A percentile compares a stretch with the other conserved stretches of the same genome.
phyloP scores from a whole-genome alignment of 2,329 filamentous ascomycete genomes.

The Lomentospora prolificans region DNA sequence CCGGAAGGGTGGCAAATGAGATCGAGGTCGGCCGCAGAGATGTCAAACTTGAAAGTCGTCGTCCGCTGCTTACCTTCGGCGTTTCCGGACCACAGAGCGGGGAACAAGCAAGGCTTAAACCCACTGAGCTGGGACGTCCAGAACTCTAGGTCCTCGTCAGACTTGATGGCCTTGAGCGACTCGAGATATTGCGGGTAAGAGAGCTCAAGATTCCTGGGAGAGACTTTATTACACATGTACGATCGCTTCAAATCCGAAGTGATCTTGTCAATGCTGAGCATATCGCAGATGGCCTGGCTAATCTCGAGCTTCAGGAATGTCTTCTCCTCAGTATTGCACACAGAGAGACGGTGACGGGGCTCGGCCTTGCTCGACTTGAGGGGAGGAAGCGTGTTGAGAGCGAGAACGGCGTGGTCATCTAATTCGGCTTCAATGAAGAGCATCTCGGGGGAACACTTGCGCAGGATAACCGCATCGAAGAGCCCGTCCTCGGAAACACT shows the following conservation, averaged over 20 bases:
- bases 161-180: slow-evolving; percentile 23
- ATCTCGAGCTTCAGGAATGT: slow-evolving; percentile 40
- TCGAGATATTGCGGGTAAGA: slow-evolving; percentile 29
- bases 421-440: slow-evolving; percentile 39
- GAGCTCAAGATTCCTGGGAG: slow-evolving; percentile 23
- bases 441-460: slow-evolving; percentile 38
- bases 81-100: slow-evolving; percentile 18
- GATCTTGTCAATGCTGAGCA: slow-evolving; percentile 32
- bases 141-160: slow-evolving; percentile 28
- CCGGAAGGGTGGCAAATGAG: slow-evolving; percentile 29
- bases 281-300: slow-evolving; percentile 41
- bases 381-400: slow-evolving; percentile 32
- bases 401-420: slow-evolving; percentile 25
- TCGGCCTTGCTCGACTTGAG: slow-evolving; percentile 25
- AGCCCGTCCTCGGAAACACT: slow-evolving; percentile 37
- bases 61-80: slow-evolving; percentile 20
- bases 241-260: slow-evolving; percentile 35
- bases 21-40: slow-evolving; percentile 29
- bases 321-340: slow-evolving; percentile 29
- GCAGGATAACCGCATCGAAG: slow-evolving; percentile 40
- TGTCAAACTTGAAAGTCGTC: slow-evolving; percentile 28
- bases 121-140: slow-evolving; percentile 32
- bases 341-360: slow-evolving; percentile 39
- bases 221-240: slow-evolving; percentile 28
- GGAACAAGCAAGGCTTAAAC: slow-evolving; percentile 35